Base-by-base conservation (phyloP, 202 grass and related monocot species). In the Saccharum hybrid region DNA sequence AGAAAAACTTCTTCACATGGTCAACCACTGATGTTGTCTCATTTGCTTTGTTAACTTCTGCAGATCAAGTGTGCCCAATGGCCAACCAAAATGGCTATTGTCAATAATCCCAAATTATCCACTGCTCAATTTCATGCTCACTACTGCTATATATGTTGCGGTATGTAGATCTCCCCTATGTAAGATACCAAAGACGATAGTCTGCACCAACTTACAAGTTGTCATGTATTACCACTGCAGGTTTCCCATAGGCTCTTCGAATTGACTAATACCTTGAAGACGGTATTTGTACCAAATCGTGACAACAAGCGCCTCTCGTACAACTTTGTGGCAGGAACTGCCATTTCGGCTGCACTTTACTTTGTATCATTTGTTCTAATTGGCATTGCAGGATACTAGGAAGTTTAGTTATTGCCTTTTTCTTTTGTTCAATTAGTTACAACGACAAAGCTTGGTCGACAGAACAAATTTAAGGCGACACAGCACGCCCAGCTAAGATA, bases 81-180 rank as follows among this genome's bases (percentile, higher is more conserved):
- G 93, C 15, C 93, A 99, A 78, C 96, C 96, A 10, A 91, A 92
- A 63, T 96, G 91, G 93, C 72, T 99, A 38, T 87, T 99, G 52
- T 84, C 91, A 46, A 82, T 99, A 86, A 86, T 99, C 48, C 93
- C 96, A 79, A 88, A 81, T 82, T 99, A 99, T 42, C 96, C 96
- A 61, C 66, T 99, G 74, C 91, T 99, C 43, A 99, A 99, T 59
- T 99, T 96, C 88, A 99, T 99, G 96, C 91, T 99, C 68, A 99
- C 93, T 76, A 99, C 96, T 57, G 91, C 89, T 23, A 81, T 99
- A 87, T 99, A 99, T 84, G 91, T 96, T 80, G 86, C 49, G 84
- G 96, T 99, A 84, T 77, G 89, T 92, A 41, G 1, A 75, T 82
- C 26, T 77, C 51, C 61, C 78, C 54, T 61, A 65, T 69, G 42